Conservation (phyloP, 257 asterid species). For the Orobanche coerulescens region DNA sequence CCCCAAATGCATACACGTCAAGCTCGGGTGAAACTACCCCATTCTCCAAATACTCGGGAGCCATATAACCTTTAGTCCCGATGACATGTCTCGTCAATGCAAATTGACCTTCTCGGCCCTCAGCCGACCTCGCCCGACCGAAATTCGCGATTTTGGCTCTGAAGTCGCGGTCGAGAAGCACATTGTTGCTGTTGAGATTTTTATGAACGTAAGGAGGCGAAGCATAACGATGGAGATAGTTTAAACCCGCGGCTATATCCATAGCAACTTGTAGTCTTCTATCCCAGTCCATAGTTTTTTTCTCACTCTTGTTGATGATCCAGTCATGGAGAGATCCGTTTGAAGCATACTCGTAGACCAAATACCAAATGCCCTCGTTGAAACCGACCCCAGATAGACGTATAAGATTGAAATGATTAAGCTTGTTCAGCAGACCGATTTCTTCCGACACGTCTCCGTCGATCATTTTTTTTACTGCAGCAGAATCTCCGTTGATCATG, state of each 20-base stretch:
- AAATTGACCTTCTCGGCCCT: slow-evolving; percentile 56
- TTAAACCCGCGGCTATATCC: slow-evolving; percentile 74
- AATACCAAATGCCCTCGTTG: slow-evolving; percentile 70
- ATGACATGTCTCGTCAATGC: slow-evolving; percentile 82
- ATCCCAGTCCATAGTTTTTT: slow-evolving; percentile 41
- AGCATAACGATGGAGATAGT: slow-evolving; percentile 75
- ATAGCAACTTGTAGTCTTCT: slow-evolving; percentile 58
- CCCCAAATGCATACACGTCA: slow-evolving; percentile 82
- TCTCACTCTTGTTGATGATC: slow-evolving; percentile 27
- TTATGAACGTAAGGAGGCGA: slow-evolving; percentile 80
- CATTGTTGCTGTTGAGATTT: slow-evolving; percentile 53
- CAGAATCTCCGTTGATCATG: slow-evolving; percentile 63
- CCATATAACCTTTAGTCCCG: slow-evolving; percentile 96
- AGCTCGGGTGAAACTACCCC: slow-evolving; percentile 75
- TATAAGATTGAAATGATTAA: slow-evolving; percentile 81
- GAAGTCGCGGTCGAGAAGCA: slow-evolving; percentile 59
- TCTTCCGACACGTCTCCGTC: slow-evolving; percentile 78
- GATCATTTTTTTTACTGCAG: slow-evolving; percentile 80
- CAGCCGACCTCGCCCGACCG: slow-evolving; percentile 64
- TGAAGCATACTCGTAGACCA: slow-evolving; percentile 71
- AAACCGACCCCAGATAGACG: slow-evolving; percentile 80
- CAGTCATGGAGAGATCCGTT: slow-evolving; percentile 62
- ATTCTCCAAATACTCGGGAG: slow-evolving; percentile 90
- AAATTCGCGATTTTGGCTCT: slow-evolving; percentile 73
- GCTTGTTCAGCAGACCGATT: slow-evolving; percentile 59